A percentile compares a stretch with the other conserved stretches of the same genome.
These are phyloP conservation scores for Zoysia pacifica DNA, from an alignment of 176 grass and related monocot genomes.

Conservation along the genomic window DNA sequence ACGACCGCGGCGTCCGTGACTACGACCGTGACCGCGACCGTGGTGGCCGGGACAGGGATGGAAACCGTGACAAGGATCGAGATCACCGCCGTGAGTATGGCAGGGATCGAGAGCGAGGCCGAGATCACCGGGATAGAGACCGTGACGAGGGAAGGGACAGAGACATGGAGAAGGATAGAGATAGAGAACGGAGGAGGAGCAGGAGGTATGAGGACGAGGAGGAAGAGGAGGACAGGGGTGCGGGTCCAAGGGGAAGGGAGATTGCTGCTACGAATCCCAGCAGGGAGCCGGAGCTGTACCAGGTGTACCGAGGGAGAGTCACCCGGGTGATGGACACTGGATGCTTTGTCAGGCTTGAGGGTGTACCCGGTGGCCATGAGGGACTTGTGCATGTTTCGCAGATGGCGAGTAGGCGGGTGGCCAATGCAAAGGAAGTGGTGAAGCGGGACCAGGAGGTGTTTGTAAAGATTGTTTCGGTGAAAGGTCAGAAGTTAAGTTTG, in stretches of 20 bases:
- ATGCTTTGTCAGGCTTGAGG: conserved; percentile 80
- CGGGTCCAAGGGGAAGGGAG: conserved; percentile 32
- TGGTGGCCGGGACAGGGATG: conserved; percentile 14
- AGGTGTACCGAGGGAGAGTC: conserved; percentile 73
- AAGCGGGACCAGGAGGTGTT: conserved; percentile 82
- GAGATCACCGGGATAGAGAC: conserved; percentile 28
- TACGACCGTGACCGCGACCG: conserved; percentile 28
- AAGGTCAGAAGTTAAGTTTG: conserved; percentile 73
- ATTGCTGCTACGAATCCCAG: conserved; percentile 23
- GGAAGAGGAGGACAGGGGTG: conserved; percentile 41
- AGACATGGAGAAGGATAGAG: conserved; percentile 36
- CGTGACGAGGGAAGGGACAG: conserved; percentile 39
- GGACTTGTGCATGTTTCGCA: conserved; percentile 88
- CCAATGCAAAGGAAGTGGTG: conserved; percentile 76
- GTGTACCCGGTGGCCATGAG: conserved; percentile 55
- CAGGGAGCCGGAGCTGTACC: conserved; percentile 69
- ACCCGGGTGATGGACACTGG: conserved; percentile 76
- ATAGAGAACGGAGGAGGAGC: conserved; percentile 37
- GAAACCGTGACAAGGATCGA: conserved; percentile 38
- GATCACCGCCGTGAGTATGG: conserved; percentile 21
- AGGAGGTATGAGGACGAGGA: conserved; percentile 52
- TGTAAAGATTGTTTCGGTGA: conserved; percentile 79
- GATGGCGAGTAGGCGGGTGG: conserved; percentile 59
- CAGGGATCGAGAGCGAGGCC: conserved; percentile 28
- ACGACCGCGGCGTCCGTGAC: background rate